Base-by-base conservation (phyloP, 2,329 filamentous ascomycete species). In the Emergomyces orientalis region DNA sequence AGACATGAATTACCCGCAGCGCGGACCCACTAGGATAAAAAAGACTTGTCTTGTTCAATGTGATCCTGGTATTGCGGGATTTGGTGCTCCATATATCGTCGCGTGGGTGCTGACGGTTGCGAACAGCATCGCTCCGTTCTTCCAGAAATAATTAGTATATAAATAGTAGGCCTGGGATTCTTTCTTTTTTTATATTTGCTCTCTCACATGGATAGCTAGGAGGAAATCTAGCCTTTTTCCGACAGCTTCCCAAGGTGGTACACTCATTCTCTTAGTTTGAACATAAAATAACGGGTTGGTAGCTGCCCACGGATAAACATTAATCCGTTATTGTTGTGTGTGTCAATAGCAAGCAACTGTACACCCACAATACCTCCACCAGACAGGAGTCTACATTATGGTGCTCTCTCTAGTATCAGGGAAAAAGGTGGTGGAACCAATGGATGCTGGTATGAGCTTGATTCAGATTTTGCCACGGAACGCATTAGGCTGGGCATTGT, bases 1-100 rank as follows among this genome's bases (percentile, higher is more conserved):
- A 61, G 71, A 71, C 72, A 74, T 74, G 63, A 64, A 67, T 58
- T 27, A 27, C 58, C 59, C 56, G 27, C 22, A 22, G 2, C 30
- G 32, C 41, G 32, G 37, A 34, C 60, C 22, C 59, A 49, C 52
- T 52, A 54, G 32, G 27, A 27, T 49, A 41, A 55, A 45, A 19
- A 37, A 37, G 27, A 9, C 11, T 11, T 59, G 11, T 30, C n/a
- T 47, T 43, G 17, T 47, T 37, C 25, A 47, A 32, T 14, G 22
- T 34, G 39, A 45, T 41, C 39, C 37, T n/a, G 55, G 55, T 3
- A 13, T 22, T 58, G 55, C 14, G n/a, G 55, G 13, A 47, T 27
- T n/a, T 47, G 39, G 6, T 59, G 25, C 39, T 30, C 56, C 39
- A 32, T 45, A n/a, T 30, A 47, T 59, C 41, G 39, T 45, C n/a